Evolutionary conservation across 495 filamentous ascomycete genomes (phyloP).

Genomic region (Penicillium samsonianum): DNA sequence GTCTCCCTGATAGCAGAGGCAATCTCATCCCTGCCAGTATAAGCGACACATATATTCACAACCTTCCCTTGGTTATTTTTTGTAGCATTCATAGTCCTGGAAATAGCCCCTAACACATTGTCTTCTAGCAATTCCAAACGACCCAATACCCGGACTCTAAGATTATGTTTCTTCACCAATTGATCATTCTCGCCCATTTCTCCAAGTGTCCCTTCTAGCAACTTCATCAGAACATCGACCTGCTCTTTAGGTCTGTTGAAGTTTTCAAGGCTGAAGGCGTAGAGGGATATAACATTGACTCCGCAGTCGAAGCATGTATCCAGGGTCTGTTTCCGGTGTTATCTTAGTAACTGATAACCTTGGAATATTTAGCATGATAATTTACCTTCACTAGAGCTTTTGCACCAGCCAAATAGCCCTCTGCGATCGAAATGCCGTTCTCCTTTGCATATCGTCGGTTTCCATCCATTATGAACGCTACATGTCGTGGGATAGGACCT

Average conservation of each 20-base stretch:
- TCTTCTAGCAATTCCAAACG: background rate
- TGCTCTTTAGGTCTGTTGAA: slow-evolving; percentile 2
- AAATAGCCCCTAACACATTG: background rate
- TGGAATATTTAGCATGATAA: background rate
- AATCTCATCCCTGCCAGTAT: background rate
- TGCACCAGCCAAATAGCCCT: background rate
- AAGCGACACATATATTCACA: slow-evolving; percentile 1
- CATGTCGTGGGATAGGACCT: slow-evolving; percentile 77
- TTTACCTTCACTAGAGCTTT: background rate
- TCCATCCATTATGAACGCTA: slow-evolving; percentile 90
- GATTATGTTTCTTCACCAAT: background rate
- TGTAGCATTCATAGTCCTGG: background rate
- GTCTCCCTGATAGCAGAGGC: slow-evolving; percentile 1
- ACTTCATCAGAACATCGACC: background rate
- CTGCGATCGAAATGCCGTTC: background rate
- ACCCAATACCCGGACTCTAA: background rate
- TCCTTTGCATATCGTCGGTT: slow-evolving; percentile 71
- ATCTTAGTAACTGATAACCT: background rate
- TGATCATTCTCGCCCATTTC: background rate
- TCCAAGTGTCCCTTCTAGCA: background rate
- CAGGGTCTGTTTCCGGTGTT: background rate
- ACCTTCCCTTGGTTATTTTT: background rate
- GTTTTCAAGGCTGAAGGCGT: slow-evolving; percentile 1
- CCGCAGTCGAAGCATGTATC: background rate
- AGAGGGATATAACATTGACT: background rate